phyloP scores from a whole-genome alignment of 192 early-diverging fungal genomes.

The Coemansia sp. region DNA sequence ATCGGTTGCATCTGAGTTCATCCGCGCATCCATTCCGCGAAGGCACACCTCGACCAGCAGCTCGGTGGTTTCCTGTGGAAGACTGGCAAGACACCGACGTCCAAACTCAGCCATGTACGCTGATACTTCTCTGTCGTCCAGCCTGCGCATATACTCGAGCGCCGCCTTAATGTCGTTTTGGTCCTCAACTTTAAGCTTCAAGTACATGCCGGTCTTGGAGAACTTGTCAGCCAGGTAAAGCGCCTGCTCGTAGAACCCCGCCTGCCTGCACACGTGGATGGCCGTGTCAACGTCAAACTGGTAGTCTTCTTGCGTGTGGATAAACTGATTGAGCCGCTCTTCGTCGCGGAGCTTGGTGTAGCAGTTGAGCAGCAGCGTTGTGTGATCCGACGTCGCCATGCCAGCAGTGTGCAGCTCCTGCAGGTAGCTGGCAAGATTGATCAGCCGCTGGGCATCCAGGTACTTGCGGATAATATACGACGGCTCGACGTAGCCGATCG shows the following conservation, averaged over 20 bases:
- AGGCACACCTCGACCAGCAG: conserved; percentile 46
- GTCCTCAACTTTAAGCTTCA: conserved; percentile 90
- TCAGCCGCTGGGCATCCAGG: conserved; percentile 89
- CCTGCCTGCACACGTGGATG: conserved; percentile 87
- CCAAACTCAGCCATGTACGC: conserved; percentile 48
- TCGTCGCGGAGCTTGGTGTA: conserved; percentile 94
- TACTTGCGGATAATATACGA: conserved; percentile 97
- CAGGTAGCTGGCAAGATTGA: conserved; percentile 84
- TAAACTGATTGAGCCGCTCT: conserved; percentile 80
- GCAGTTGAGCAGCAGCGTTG: conserved; percentile 93
- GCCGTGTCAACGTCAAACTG: conserved; percentile 94
- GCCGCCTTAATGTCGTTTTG: conserved; percentile 74
- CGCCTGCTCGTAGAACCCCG: conserved; percentile 89
- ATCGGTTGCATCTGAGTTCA: not conserved
- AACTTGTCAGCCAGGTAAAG: conserved; percentile 84
- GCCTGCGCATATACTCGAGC: conserved; percentile 69
- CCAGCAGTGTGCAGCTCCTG: conserved; percentile 84
- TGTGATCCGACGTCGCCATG: conserved; percentile 92
- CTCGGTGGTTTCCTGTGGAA: conserved; percentile 44
- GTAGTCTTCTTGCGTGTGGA: conserved; percentile 72
- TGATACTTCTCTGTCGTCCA: conserved; percentile 26
- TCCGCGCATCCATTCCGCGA: conserved; percentile 36
- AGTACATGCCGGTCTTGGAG: conserved; percentile 76
- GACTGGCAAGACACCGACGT: conserved; percentile 33
- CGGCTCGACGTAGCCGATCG: conserved; percentile 90